phyloP scores from a whole-genome alignment of 768 basidiomycete species.

The Mrakia gelida region DNA sequence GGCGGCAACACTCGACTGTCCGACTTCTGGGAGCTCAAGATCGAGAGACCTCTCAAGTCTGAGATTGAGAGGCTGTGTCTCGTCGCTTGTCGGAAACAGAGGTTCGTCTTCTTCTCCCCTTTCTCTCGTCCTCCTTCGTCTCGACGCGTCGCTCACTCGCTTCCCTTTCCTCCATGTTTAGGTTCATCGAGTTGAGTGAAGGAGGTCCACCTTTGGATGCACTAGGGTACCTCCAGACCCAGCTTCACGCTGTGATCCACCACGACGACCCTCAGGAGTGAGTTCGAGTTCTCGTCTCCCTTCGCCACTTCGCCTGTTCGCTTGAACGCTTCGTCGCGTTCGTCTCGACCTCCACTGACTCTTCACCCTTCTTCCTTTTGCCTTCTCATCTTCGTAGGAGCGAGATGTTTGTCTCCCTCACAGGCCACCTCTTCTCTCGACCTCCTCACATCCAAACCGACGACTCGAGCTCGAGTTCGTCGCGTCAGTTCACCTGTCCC shows the following conservation, averaged over 20 bases:
- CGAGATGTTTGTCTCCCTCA: slow-evolving; percentile 22
- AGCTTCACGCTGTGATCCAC: slow-evolving; percentile 20
- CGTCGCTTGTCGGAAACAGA: slow-evolving; percentile 10
- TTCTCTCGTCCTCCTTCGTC: not conserved
- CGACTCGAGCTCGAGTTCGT: not conserved
- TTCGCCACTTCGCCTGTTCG: not conserved
- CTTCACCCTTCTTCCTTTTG: not conserved
- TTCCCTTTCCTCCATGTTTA: not conserved
- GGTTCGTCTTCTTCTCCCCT: not conserved
- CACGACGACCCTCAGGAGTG: slow-evolving; percentile 19
- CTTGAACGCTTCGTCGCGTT: no score
- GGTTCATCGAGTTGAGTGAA: slow-evolving; percentile 29
- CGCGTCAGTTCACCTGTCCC: not conserved
- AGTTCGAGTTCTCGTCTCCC: not conserved
- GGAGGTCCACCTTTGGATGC: slow-evolving; percentile 3
- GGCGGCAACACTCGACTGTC: not conserved
- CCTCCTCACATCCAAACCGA: not conserved
- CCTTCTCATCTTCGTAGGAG: not conserved
- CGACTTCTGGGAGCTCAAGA: slow-evolving; percentile 28
- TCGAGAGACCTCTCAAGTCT: slow-evolving; percentile 3
- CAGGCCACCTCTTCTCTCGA: slow-evolving; percentile 16
- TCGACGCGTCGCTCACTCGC: not conserved
- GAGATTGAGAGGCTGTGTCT: slow-evolving; percentile 6
- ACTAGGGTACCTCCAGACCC: slow-evolving; percentile 19
- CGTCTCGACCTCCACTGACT: not conserved